These are phyloP conservation scores for Fibroporia radiculosa DNA, from an alignment of 768 basidiomycete genomes.

Conservation along the genomic window DNA sequence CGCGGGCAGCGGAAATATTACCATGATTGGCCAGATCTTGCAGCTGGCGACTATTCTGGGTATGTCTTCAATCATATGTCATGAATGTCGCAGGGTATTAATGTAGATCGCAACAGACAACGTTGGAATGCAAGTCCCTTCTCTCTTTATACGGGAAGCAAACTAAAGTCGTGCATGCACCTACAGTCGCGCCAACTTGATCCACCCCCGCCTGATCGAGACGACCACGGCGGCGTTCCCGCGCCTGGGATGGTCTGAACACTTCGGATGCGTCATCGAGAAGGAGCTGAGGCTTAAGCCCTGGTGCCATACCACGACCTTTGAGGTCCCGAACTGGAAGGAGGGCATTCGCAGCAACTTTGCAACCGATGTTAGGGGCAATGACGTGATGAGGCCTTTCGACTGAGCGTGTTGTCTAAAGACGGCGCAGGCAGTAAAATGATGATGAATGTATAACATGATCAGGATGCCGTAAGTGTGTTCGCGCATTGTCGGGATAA, in stretches of 20 bases:
- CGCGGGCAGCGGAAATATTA: slow-evolving; percentile 37
- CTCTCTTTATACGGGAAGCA: background rate
- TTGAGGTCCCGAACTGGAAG: slow-evolving; percentile 38
- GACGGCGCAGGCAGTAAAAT: too few species aligned
- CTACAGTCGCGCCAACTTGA: slow-evolving; percentile 33
- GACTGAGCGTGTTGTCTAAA: too few species aligned
- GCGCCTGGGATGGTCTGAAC: slow-evolving; percentile 37
- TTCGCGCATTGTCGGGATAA: too few species aligned
- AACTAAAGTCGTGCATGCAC: background rate
- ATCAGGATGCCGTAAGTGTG: too few species aligned
- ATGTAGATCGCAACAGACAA: slow-evolving; percentile 27
- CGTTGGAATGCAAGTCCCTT: slow-evolving; percentile 32
- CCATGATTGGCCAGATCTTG: slow-evolving; percentile 41
- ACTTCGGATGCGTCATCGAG: slow-evolving; percentile 36
- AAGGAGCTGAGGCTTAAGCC: slow-evolving; percentile 38
- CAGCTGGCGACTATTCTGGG: slow-evolving; percentile 43
- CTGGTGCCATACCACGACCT: slow-evolving; percentile 43
- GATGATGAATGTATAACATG: too few species aligned
- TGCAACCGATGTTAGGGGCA: slow-evolving; percentile 37
- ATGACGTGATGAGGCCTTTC: slow-evolving; percentile 33
- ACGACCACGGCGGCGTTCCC: slow-evolving; percentile 34
- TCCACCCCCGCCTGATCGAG: slow-evolving; percentile 34
- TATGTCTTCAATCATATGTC: too few species aligned
- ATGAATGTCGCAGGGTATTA: too few species aligned
- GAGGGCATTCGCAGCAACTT: slow-evolving; percentile 38